Conservation (phyloP, 1,139 yeast genomes). For the Candida tetrigidarum region DNA sequence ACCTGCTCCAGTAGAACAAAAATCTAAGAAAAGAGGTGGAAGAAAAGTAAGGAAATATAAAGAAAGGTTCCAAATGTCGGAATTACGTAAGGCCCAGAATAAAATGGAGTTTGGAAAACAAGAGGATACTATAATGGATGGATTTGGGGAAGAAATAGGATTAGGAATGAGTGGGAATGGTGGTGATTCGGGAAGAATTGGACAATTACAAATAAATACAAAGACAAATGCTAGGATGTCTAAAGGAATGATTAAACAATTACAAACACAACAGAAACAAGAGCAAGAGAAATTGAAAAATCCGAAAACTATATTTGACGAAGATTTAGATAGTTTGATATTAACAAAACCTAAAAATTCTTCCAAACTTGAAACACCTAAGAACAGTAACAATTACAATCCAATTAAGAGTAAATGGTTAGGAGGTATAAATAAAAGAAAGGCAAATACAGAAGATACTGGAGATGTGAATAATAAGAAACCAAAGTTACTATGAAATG, state of each 20-base stretch:
- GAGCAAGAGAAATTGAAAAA: constrained; percentile 11
- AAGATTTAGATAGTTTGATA: constrained; percentile 21
- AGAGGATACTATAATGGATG: constrained; percentile 65
- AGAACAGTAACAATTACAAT: not conserved
- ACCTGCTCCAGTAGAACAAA: constrained; percentile 79
- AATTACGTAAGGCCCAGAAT: constrained; percentile 81
- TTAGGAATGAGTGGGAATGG: constrained; percentile 68
- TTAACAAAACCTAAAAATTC: constrained; percentile 14
- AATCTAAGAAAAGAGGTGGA: constrained; percentile 89
- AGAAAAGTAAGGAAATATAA: constrained; percentile 76
- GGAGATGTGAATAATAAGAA: constrained; percentile 7
- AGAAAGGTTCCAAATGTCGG: constrained; percentile 81
- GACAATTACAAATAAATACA: constrained; percentile 42
- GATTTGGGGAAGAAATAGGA: constrained; percentile 82
- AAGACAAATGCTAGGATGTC: constrained; percentile 57
- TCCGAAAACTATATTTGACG: constrained; percentile 19
- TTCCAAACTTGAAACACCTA: not conserved
- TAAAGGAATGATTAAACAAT: constrained; percentile 53
- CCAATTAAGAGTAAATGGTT: constrained; percentile 24
- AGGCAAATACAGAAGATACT: not conserved
- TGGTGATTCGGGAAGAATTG: constrained; percentile 30
- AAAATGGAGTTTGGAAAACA: constrained; percentile 80
- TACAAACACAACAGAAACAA: constrained; percentile 26
- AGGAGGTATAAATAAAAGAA: constrained; percentile 25
- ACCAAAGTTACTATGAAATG: constrained; percentile 1